These are phyloP conservation scores for Acrocalymma vagum DNA, from an alignment of 2,329 filamentous ascomycete genomes.

Conservation along the genomic window DNA sequence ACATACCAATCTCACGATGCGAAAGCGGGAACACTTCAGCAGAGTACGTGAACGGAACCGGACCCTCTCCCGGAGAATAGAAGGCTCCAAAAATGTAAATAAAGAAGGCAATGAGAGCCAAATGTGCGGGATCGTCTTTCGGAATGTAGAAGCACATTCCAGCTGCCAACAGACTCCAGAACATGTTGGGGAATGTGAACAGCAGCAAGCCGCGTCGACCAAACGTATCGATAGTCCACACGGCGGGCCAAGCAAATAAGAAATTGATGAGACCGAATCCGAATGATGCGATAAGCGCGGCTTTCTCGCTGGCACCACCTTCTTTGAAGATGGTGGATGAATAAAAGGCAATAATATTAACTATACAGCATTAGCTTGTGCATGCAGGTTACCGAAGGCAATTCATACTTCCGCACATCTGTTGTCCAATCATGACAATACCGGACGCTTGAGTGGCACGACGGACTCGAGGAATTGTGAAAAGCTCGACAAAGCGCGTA, in stretches of 20 bases:
- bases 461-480: conserved; percentile 73
- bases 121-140: conserved; percentile 46
- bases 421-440: conserved; percentile 77
- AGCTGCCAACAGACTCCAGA: conserved; percentile 55
- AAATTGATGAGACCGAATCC: conserved; percentile 69
- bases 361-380: conserved; percentile 17
- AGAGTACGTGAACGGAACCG: conserved; percentile 54
- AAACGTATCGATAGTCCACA: conserved; percentile 62
- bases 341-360: conserved; percentile 61
- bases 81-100: conserved; percentile 63
- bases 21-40: conserved; percentile 75
- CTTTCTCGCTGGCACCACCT: conserved; percentile 52
- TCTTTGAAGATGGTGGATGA: conserved; percentile 59
- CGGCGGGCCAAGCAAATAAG: conserved; percentile 65
- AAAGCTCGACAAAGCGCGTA: conserved; percentile 62
- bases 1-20: conserved; percentile 77
- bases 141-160: conserved; percentile 64
- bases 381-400: conserved; percentile 33
- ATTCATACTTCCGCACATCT: conserved; percentile 63
- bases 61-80: conserved; percentile 51
- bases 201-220: conserved; percentile 61
- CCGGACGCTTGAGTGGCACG: conserved; percentile 79
- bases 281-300: conserved; percentile 62
- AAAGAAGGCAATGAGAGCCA: conserved; percentile 64
- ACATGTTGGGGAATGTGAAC: conserved; percentile 62